Conservation (phyloP, 2,329 filamentous ascomycete species). For the Dendryphion nanum region DNA sequence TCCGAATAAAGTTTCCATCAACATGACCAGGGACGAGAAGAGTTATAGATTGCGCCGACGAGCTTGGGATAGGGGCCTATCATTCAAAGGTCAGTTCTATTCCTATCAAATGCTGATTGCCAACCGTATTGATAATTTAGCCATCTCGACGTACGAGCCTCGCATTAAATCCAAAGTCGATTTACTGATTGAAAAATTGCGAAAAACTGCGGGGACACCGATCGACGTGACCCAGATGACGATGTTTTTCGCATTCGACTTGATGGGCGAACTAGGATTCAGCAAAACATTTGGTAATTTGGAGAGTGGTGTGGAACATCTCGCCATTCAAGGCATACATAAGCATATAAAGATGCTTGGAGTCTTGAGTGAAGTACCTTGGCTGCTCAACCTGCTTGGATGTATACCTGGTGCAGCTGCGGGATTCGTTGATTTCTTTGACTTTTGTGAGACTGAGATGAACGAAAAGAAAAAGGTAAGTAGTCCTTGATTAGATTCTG, state of each 20-base stretch:
- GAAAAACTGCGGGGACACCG: constrained; percentile 9
- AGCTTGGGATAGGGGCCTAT: constrained; percentile 8
- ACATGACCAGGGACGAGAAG: constrained; percentile 2
- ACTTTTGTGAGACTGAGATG: constrained; percentile 27
- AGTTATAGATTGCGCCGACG: constrained; percentile 1
- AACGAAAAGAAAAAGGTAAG: constrained; percentile 31
- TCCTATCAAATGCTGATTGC: background rate
- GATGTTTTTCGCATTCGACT: constrained; percentile 28
- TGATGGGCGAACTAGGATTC: constrained; percentile 31
- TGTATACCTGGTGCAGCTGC: constrained; percentile 29
- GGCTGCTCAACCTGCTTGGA: constrained; percentile 32
- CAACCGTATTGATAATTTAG: constrained; percentile 8
- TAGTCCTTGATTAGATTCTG: background rate
- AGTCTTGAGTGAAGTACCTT: constrained; percentile 32
- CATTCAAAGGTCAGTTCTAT: constrained; percentile 2
- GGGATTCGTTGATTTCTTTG: constrained; percentile 29
- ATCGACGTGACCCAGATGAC: constrained; percentile 25
- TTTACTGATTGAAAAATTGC: constrained; percentile 15
- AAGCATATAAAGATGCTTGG: constrained; percentile 35
- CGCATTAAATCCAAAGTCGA: constrained; percentile 24
- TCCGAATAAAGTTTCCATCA: background rate
- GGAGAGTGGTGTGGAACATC: constrained; percentile 19
- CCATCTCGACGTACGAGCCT: constrained; percentile 21
- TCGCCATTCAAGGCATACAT: constrained; percentile 37
- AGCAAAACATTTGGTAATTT: constrained; percentile 26